Evolutionary conservation across 192 early-diverging fungal genomes (phyloP).

Genomic region (Rhizophagus sp.): DNA sequence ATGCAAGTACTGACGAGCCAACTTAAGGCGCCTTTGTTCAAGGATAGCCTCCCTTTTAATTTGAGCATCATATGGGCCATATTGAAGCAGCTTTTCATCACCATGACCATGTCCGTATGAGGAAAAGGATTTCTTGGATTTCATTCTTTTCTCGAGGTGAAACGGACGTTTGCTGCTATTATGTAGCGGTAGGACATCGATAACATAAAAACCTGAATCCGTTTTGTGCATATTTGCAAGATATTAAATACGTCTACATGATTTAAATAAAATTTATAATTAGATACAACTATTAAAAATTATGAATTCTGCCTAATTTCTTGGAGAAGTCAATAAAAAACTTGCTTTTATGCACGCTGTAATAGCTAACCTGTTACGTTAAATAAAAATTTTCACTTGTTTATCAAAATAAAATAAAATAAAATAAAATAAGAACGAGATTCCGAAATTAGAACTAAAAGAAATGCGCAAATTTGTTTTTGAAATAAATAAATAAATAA

Average conservation of each 20-base stretch:
- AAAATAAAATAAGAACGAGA: no score
- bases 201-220: conserved; percentile 51
- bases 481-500: no score
- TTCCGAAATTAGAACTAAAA: no score
- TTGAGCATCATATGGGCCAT: conserved; percentile 22
- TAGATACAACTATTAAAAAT: not conserved
- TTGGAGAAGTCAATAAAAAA: no score
- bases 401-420: no score
- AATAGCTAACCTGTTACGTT: no score
- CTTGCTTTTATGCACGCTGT: no score
- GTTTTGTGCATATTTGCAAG: conserved; percentile 42
- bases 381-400: no score
- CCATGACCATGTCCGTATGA: conserved; percentile 7
- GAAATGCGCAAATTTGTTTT: no score
- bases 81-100: not conserved
- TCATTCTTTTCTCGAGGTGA: conserved; percentile 48
- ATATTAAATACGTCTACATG: not conserved
- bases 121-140: conserved; percentile 27
- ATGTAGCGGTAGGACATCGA: conserved; percentile 49
- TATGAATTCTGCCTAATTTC: no score
- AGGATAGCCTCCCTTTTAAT: conserved; percentile 32
- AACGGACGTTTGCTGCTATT: conserved; percentile 49
- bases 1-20: conserved; percentile 27
- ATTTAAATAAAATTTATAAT: not conserved
- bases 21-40: conserved; percentile 30